Base-by-base conservation (phyloP, 768 basidiomycete species). In the Lepiota subincarnata region DNA sequence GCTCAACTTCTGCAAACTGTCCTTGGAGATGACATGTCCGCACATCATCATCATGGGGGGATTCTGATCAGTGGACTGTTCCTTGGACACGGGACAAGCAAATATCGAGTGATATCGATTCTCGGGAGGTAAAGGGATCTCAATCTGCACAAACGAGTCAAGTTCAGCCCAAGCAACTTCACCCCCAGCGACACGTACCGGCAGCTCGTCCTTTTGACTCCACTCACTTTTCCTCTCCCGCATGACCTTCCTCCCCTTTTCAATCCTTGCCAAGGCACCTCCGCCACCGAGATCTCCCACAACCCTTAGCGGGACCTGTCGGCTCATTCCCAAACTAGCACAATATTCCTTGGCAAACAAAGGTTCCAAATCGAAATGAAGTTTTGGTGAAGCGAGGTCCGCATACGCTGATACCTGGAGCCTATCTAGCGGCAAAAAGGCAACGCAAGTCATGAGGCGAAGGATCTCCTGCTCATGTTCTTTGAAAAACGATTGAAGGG, bases 1-100 rank as follows among this genome's bases (percentile, higher is more conserved):
- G 66, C 89, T 87, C 42, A 99, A 73, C 67, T 94, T 92, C 58
- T 83, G 82, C 58, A 98, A 71, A 67, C 91, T 96, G 62, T 98
- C 96, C 65, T 88, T 88, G 1, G 92, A 87, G 41, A 99, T 86
- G 35, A 97, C 94, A 69, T 99, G 97, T 1, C 96, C 97, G 66
- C 97, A 98, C 3, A 75, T 72, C 78, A 99, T 87, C 89, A 98
- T 95, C 92, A 97, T 97, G 0, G 97, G 96, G 7, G 94, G 97
- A 66, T 99, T 99, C 54, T 78, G 69, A 48, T 92, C 88, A 3
- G 91, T 95, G 19, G 93, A 86, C 70, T 97, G 96, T 63, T 98
- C 96, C 70, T 98, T 98, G 7, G 93, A 96, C 18, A 99, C 97
- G 0, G 97, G 92, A 68, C 97, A 99, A 43, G 93, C 86, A 67